Evolutionary conservation across 108 stramenopile genomes (phyloP).

Genomic region (Pseudonitzschia delicatissima): DNA sequence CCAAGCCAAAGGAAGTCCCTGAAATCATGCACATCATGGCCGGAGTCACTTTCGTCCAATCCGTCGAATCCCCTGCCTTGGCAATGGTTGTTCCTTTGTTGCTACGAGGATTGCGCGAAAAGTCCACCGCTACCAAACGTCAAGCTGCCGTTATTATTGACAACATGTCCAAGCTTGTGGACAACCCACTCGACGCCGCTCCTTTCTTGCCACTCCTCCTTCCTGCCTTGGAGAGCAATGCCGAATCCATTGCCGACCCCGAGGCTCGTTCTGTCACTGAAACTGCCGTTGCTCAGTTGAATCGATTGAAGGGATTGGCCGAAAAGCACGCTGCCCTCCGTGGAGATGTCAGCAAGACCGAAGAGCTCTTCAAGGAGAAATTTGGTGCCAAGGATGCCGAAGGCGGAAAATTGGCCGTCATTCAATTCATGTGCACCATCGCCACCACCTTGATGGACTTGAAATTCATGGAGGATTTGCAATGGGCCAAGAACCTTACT

Average conservation of each 20-base stretch:
- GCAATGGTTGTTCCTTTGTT: conserved; percentile 99
- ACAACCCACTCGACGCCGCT: conserved; percentile 92
- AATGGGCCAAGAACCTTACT: conserved; percentile 84
- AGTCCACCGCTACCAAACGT: conserved; percentile 89
- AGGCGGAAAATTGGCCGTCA: conserved; percentile 48
- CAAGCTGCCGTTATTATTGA: conserved; percentile 98
- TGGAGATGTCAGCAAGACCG: conserved; percentile 83
- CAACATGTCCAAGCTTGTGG: conserved; percentile 98
- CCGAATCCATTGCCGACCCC: conserved; percentile 94
- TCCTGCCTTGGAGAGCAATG: conserved; percentile 92
- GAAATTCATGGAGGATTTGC: conserved; percentile 86
- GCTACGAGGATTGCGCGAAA: conserved; percentile 93
- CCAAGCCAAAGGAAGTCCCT: conserved; percentile 93
- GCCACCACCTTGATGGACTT: conserved; percentile 91
- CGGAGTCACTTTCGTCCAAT: conserved; percentile 96
- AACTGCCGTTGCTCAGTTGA: conserved; percentile 81
- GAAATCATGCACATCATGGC: conserved; percentile 97
- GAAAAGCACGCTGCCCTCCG: conserved; percentile 78
- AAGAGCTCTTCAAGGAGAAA: conserved; percentile 61
- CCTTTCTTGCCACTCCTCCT: conserved; percentile 96
- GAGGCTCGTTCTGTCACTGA: conserved; percentile 91
- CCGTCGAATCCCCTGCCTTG: conserved; percentile 96
- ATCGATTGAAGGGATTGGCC: conserved; percentile 79
- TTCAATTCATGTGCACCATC: conserved; percentile 69
- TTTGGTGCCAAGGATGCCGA: conserved; percentile 47